Evolutionary conservation across 257 asterid species (phyloP), one percentile per base, ranked within the genome.

Genomic region (Solanum lycopersicoides): DNA sequence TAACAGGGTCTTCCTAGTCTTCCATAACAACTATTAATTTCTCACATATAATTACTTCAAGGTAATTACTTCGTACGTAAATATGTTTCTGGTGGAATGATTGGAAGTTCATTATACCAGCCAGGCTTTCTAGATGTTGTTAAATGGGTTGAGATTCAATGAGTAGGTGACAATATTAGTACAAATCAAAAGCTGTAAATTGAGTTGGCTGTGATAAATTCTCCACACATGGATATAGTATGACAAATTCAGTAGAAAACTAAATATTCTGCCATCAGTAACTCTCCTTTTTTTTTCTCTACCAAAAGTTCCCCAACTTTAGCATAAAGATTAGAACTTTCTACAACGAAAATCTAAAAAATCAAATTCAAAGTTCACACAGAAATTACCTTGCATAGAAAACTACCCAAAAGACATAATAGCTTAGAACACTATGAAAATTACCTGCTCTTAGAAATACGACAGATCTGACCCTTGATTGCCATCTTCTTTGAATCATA

Each of bases 391-490:
- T 50, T 50, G 60, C 6, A 30, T 44, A 84, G 88, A 87, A 41
- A 20, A 21, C 9, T 37, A 65, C 28, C 77, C 44, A 71, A 14
- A 85, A 25, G 60, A 13, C 15, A 53, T 60, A 63, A 63, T 60
- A 60, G 69, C 69, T 60, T 60, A 23, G 14, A 63, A 63, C 69
- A 63, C 69, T 23, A 63, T 25, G 32, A 72, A 20, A 71, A 28
- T 83, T 86, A 95, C 98, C 98, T 93, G 95, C 96, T 95, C 86
- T 93, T 95, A 1, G 98, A 91, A 35, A 96, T 97, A 89, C 95
- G 98, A 87, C 94, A 95, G 99, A 96, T 96, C 98, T 96, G 99
- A 83, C 98, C 69, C 3, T 63, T 63, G 15, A 23, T 63, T 63
- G 6, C 32, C 32, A 63, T 23, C 69, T 63, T 63, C 15, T 63